These are phyloP conservation scores for Apiotrichum gamsii DNA, from an alignment of 1,284 basidiomycete species.

Conservation along the genomic window DNA sequence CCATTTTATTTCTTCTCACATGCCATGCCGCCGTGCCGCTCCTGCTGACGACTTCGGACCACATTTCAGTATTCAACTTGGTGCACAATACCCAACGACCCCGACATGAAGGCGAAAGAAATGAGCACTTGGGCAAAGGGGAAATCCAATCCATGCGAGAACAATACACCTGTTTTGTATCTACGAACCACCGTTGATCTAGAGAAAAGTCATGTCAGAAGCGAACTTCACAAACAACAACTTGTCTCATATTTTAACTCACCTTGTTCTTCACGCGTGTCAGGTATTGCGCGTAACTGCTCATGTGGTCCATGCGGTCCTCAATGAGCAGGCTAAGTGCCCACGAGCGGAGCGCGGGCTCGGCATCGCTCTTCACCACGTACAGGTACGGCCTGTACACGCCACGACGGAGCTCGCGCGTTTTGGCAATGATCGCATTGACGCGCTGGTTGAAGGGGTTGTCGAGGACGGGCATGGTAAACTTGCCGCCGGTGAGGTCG, in stretches of 20 bases:
- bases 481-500: conserved; percentile 85
- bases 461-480: conserved; percentile 77
- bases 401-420: conserved; percentile 69
- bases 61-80: too few relatives aligned
- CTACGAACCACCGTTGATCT: conserved; percentile 8
- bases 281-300: conserved; percentile 92
- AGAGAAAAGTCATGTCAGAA: too few relatives aligned
- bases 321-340: conserved; percentile 90
- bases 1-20: too few relatives aligned
- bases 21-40: too few relatives aligned
- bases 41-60: too few relatives aligned
- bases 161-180: conserved; percentile 2
- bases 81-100: too few relatives aligned
- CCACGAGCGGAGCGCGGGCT: conserved; percentile 88
- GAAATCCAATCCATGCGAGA: conserved; percentile 1
- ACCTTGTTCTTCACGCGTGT: conserved; percentile 70
- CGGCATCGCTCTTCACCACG: conserved; percentile 96
- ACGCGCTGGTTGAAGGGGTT: conserved; percentile 90
- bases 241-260: neutral
- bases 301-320: conserved; percentile 88
- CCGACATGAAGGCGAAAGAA: too few relatives aligned
- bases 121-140: too few relatives aligned
- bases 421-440: conserved; percentile 88
- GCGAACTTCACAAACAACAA: too few relatives aligned
- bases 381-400: conserved; percentile 94